Evolutionary conservation across 768 basidiomycete genomes (phyloP), one percentile per base, ranked within the genome.

Genomic region (Tricholomella constricta): DNA sequence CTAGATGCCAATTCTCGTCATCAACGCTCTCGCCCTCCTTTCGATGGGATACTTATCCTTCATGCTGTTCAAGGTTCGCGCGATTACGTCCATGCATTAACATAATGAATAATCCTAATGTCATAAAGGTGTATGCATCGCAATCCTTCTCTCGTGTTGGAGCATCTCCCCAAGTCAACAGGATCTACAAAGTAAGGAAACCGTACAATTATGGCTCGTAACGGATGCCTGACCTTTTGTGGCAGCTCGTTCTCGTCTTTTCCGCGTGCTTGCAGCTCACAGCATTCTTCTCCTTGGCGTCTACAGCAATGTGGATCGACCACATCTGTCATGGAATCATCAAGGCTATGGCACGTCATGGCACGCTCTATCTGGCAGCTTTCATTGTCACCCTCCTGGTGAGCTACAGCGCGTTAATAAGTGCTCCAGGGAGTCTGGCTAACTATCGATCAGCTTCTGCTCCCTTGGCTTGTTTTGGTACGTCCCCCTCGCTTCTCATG

Each of bases 61-160:
- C 38, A 74, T 68, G 51, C 64, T 84, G 19, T 74, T 71, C 64
- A 77, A 67, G 59, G 79, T 80, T 23, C 25, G 66, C 52, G 27
- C 0, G 7, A n/a, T 15, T 45, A 6, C 26, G 35, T 25, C 25
- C 27, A 8, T 23, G 32, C 48, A 26, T 26, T 22, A 9, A 11
- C 29, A 14, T 32, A n/a, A 17, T 7, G 12, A n/a, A 14, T 27
- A 17, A 42, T 27, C 10, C 32, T 59, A 49, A 25, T 26, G 22
- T 42, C 11, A 6, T 15, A 4, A 40, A 79, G 79, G 67, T 76
- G 6, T 84, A 81, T 57, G 66, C 72, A 12, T 69, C 59, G 3
- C 72, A 74, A 55, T 74, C 76, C 1, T 79, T 83, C 60, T 72
- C 71, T 42, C 75, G 76, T 5, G 78, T 83, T 36, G 81, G 80